Evolutionary conservation across 2,329 filamentous ascomycete genomes (phyloP), one percentile per base, ranked within the genome.

Genomic region (Dactylonectria macrodidyma): DNA sequence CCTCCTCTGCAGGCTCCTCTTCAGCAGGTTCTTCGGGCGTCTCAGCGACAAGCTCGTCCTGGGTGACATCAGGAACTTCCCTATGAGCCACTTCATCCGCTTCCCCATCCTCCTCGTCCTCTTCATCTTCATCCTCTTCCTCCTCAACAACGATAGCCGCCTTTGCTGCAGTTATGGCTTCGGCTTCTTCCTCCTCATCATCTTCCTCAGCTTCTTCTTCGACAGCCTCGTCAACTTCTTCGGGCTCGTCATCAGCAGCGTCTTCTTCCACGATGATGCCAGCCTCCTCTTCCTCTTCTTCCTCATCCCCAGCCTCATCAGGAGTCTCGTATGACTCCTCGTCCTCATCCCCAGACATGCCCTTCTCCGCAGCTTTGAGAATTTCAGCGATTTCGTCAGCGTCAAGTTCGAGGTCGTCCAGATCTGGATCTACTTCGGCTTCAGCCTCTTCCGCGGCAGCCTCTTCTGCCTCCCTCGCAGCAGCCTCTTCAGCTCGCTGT

Each of bases 161-260:
- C 63, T 84, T 80, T 24, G 78, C 78, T 50, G 81, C 80, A 4
- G 78, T 80, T 65, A 84, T 80, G 16, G 78, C 77, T 5, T 59
- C 74, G 65, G 79, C 76, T 10, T 72, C 52, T 3, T 72, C 52
- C 8, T 34, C 47, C 5, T 82, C 68, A 16, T 61, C 66, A 3
- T 54, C 66, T 33, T 62, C 58, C 24, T 65, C 59, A 71, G 74
- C 57, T 59, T 46, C 68, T 9, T 60, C 62, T 34, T 60, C 59
- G 1, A 56, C 71, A 14, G 59, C 67, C 6, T 30, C 51, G 5
- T 46, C 34, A n/a, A 55, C 60, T 12, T 64, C 71, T 38, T 66
- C 70, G 9, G 56, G 57, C 36, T 54, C 63, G 16, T 71, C 71
- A 4, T 67, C 70, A 19, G 67, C 72, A 26, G 33, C 19, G 24